Evolutionary conservation across 257 asterid genomes (phyloP).

Genomic region (Craterostigma plantagineum): DNA sequence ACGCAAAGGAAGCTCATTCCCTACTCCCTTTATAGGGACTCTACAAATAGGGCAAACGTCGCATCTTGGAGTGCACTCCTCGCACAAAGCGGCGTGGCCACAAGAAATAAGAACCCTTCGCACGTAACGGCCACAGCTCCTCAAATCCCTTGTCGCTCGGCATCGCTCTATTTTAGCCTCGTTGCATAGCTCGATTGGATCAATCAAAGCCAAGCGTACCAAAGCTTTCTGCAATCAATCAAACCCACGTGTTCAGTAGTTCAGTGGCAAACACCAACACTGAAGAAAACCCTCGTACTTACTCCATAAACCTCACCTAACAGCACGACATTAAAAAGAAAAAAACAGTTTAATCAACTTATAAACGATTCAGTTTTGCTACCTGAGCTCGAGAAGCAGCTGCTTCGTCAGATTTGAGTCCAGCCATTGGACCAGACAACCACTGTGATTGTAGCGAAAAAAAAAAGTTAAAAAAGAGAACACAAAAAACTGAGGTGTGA

Average conservation of each 20-base stretch:
- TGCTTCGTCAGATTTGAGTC: slow-evolving; percentile 21
- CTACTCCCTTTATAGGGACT: slow-evolving; percentile 39
- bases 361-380: slow-evolving; percentile 2
- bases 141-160: slow-evolving; percentile 88
- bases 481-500: too few relatives aligned
- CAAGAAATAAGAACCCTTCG: slow-evolving; percentile 58
- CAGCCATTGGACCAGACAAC: slow-evolving; percentile 27
- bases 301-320: background rate
- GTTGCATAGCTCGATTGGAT: slow-evolving; percentile 65
- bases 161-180: slow-evolving; percentile 94
- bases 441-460: too few relatives aligned
- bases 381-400: slow-evolving; percentile 29
- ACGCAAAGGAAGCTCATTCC: slow-evolving; percentile 45
- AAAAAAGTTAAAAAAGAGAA: too few relatives aligned
- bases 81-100: slow-evolving; percentile 87
- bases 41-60: slow-evolving; percentile 91
- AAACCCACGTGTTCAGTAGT: too few relatives aligned
- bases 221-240: slow-evolving; percentile 67
- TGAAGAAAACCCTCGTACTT: background rate
- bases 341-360: too few relatives aligned
- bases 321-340: too few relatives aligned
- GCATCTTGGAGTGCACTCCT: slow-evolving; percentile 83
- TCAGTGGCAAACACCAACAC: background rate
- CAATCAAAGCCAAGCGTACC: slow-evolving; percentile 59
- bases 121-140: slow-evolving; percentile 76